Conservation (phyloP, 208 protist species). For the Angomonas ambiguus region DNA sequence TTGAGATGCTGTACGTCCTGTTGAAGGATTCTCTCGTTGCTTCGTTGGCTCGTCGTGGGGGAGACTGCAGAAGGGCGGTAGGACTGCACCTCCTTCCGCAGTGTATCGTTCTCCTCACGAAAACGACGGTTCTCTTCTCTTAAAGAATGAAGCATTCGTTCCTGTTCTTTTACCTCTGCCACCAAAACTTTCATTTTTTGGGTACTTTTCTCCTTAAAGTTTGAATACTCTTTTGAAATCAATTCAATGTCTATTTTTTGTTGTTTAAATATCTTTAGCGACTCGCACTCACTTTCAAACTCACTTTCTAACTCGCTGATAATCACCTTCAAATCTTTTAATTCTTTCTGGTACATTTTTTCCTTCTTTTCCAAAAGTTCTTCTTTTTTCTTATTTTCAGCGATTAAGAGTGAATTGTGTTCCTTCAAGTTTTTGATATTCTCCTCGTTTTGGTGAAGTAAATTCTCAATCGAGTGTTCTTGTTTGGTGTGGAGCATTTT, state of each 20-base stretch:
- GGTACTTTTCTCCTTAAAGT: not conserved
- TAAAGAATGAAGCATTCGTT: not conserved
- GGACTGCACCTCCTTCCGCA: not conserved
- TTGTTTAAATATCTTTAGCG: constrained; percentile 1
- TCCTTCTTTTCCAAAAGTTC: constrained; percentile 2
- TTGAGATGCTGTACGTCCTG: not conserved
- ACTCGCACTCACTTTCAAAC: not conserved
- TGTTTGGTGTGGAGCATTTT: not conserved
- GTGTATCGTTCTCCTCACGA: not conserved
- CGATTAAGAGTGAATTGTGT: not conserved
- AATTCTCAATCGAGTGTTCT: not conserved
- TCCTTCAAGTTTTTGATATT: constrained; percentile 6
- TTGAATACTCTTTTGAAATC: not conserved
- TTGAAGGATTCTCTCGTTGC: not conserved
- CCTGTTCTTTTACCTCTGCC: not conserved
- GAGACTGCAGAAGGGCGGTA: not conserved
- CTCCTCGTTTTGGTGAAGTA: not conserved
- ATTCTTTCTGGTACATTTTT: constrained; percentile 5
- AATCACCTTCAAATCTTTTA: not conserved
- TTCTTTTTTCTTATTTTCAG: not conserved
- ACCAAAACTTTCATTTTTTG: not conserved
- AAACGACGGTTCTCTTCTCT: not conserved
- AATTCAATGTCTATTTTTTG: not conserved
- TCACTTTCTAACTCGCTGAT: not conserved
- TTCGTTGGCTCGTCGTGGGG: not conserved